Evolutionary conservation across 495 filamentous ascomycete genomes (phyloP).

Genomic region (Oleoguttula mirabilis): DNA sequence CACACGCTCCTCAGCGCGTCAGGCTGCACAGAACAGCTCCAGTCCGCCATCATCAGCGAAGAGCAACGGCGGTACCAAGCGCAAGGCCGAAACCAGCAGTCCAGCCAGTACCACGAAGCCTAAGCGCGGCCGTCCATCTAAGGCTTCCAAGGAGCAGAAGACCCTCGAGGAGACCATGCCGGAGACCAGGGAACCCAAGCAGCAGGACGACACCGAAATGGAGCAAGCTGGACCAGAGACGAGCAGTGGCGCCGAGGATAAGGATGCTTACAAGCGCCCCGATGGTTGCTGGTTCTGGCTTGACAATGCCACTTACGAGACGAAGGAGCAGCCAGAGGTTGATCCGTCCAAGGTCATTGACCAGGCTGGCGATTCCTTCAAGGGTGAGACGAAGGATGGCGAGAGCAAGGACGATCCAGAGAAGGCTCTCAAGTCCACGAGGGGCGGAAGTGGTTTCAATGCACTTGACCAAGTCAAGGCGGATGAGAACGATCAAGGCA

Average conservation of each 20-base stretch:
- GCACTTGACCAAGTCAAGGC: conserved; percentile 16
- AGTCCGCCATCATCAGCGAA: conserved; percentile 15
- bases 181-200: neutral
- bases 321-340: neutral
- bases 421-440: conserved; percentile 10
- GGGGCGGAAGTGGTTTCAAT: conserved; percentile 8
- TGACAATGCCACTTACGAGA: conserved; percentile 8
- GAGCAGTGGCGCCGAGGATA: conserved; percentile 7
- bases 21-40: conserved; percentile 8
- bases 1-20: conserved; percentile 23
- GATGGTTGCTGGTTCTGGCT: conserved; percentile 18
- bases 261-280: conserved; percentile 2
- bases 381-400: conserved; percentile 9
- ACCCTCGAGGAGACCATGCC: conserved; percentile 30
- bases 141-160: conserved; percentile 26
- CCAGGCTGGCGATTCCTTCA: conserved; percentile 7
- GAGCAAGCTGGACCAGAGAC: conserved; percentile 6
- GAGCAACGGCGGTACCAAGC: conserved; percentile 24
- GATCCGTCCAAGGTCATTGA: neutral
- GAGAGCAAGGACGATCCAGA: conserved; percentile 15
- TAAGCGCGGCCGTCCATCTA: conserved; percentile 24
- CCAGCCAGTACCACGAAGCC: conserved; percentile 12
- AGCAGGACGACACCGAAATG: conserved; percentile 19
- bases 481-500: conserved; percentile 12
- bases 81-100: conserved; percentile 25